phyloP scores from a whole-genome alignment of 805 yeast genomes.

The Ogataea pignaliae region DNA sequence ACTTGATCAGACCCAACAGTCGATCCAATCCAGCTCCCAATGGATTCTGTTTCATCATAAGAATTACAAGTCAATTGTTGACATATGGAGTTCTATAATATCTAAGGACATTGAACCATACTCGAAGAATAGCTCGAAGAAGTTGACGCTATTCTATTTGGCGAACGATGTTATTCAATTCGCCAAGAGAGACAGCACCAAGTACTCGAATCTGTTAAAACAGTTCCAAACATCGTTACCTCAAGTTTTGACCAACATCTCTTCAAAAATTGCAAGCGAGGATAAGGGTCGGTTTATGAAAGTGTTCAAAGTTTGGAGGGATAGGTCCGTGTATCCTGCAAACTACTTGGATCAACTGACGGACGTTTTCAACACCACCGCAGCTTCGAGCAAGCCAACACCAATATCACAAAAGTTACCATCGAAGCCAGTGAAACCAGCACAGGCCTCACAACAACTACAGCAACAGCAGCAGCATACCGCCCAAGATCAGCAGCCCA shows the following conservation, averaged over 20 bases:
- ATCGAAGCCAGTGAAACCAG: background rate
- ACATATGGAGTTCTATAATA: constrained; percentile 39
- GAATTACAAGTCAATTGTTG: constrained; percentile 48
- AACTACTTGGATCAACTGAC: constrained; percentile 15
- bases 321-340: constrained; percentile 41
- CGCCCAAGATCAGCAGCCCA: constrained; percentile 5
- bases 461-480: too few relatives aligned
- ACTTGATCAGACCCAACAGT: constrained; percentile 60
- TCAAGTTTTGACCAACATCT: constrained; percentile 32
- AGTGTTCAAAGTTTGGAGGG: constrained; percentile 54
- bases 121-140: constrained; percentile 22
- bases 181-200: constrained; percentile 53
- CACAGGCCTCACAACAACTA: too few relatives aligned
- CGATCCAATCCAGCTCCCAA: constrained; percentile 70
- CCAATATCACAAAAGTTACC: background rate
- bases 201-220: constrained; percentile 46
- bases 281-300: constrained; percentile 41
- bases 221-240: constrained; percentile 54
- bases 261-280: constrained; percentile 19
- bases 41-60: constrained; percentile 68
- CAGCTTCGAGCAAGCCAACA: background rate
- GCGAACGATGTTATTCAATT: constrained; percentile 83
- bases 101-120: constrained; percentile 9
- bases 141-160: constrained; percentile 59
- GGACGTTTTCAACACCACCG: constrained; percentile 2